These are phyloP conservation scores for Neofusicoccum sp. DNA, from an alignment of 2,329 filamentous ascomycete genomes.

Conservation along the genomic window DNA sequence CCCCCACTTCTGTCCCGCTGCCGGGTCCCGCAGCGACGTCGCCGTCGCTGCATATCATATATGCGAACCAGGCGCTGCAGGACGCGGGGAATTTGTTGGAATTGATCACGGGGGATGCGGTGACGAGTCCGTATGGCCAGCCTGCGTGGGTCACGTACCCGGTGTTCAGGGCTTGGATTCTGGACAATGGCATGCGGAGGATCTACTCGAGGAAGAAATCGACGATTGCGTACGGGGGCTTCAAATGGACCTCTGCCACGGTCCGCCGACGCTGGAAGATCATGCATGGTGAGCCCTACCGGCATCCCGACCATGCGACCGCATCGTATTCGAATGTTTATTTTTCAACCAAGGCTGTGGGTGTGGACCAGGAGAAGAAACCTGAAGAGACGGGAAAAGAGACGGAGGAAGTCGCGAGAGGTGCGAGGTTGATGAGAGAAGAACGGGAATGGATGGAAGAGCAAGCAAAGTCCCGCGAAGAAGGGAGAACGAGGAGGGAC, in stretches of 20 bases:
- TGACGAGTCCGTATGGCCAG: conserved; percentile 5
- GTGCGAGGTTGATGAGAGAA: neutral
- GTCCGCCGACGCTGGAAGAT: conserved; percentile 15
- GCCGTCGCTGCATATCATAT: conserved; percentile 11
- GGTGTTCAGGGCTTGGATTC: conserved; percentile 9
- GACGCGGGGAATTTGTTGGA: conserved; percentile 3
- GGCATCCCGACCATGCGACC: neutral
- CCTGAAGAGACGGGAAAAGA: neutral
- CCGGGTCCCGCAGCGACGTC: neutral
- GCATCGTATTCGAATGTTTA: conserved; percentile 11
- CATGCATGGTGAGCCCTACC: neutral
- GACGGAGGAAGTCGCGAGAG: neutral
- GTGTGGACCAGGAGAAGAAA: neutral
- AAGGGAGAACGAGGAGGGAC: neutral
- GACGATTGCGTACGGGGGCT: conserved; percentile 7
- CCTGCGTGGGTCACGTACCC: conserved; percentile 16
- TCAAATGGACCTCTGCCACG: conserved; percentile 7
- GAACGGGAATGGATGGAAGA: neutral
- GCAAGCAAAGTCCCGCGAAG: neutral
- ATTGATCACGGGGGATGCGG: neutral
- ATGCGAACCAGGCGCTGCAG: conserved; percentile 10
- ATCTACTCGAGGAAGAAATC: neutral
- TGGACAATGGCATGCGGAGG: conserved; percentile 10
- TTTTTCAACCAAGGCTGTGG: conserved; percentile 7
- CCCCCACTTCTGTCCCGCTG: neutral